Conservation (phyloP, 306 rosid genomes). For the Dryas alaskensis region DNA sequence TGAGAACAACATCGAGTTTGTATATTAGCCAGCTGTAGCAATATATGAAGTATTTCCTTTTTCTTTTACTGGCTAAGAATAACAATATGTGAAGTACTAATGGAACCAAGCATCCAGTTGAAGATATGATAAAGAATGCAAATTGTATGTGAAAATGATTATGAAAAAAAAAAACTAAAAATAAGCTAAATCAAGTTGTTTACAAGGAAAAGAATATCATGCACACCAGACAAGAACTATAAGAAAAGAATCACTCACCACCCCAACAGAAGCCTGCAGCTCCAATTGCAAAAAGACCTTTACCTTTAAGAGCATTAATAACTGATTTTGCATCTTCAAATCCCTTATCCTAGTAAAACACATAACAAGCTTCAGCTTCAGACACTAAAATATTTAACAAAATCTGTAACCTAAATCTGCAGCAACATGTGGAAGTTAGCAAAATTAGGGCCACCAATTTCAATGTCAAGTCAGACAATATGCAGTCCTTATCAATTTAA, state of each 20-base stretch:
- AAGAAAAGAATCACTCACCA: conserved; percentile 37
- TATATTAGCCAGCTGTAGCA: neutral
- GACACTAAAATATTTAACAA: too few species aligned
- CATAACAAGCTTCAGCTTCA: neutral
- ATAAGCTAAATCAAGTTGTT: neutral
- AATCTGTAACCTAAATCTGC: too few species aligned
- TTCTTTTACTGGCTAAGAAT: too few species aligned
- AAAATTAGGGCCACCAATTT: too few species aligned
- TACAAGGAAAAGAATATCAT: neutral
- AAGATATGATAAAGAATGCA: too few species aligned
- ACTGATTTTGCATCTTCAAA: conserved; percentile 51
- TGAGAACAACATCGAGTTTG: conserved; percentile 8
- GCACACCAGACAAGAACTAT: too few species aligned
- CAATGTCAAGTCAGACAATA: too few species aligned
- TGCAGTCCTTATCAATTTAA: too few species aligned
- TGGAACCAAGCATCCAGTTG: too few species aligned
- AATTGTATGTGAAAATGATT: neutral
- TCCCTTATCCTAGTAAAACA: conserved; percentile 43
- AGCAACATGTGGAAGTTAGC: neutral
- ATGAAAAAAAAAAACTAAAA: neutral
- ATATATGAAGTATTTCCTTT: neutral
- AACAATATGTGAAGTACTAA: too few species aligned
- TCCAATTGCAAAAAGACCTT: conserved; percentile 53
- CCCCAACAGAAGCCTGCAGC: conserved; percentile 82
- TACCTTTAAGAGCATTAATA: conserved; percentile 44